Evolutionary conservation across 1,284 basidiomycete species (phyloP).

Genomic region (Agroathelia rolfsii): DNA sequence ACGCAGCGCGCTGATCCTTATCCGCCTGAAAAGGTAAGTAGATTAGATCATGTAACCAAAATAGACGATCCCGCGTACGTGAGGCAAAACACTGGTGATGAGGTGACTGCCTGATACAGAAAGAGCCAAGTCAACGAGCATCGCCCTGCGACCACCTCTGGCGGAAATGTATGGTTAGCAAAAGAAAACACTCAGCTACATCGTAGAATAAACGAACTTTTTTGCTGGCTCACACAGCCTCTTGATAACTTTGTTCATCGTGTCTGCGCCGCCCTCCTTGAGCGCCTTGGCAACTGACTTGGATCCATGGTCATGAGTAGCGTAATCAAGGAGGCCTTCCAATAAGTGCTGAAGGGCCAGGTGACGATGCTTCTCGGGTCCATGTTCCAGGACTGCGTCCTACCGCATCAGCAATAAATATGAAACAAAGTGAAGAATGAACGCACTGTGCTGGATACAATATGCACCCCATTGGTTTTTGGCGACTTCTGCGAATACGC

Average conservation of each 20-base stretch:
- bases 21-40: constrained; percentile 45
- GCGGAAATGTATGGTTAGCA: constrained; percentile 5
- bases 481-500: constrained; percentile 62
- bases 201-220: constrained; percentile 34
- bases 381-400: constrained; percentile 63
- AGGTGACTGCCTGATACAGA: constrained; percentile 77
- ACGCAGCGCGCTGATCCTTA: constrained; percentile 65
- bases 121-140: constrained; percentile 73
- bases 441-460: constrained; percentile 72
- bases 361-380: constrained; percentile 57
- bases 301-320: constrained; percentile 71
- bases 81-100: constrained; percentile 67
- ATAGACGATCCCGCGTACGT: constrained; percentile 30
- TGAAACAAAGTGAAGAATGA: constrained; percentile 1
- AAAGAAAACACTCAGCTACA: constrained; percentile 1
- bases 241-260: constrained; percentile 57
- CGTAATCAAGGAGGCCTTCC: constrained; percentile 60
- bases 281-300: constrained; percentile 77
- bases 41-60: constrained; percentile 4
- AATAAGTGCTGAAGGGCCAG: constrained; percentile 68
- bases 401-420: constrained; percentile 3
- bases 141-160: constrained; percentile 59
- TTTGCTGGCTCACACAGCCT: constrained; percentile 76
- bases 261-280: constrained; percentile 71
- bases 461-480: constrained; percentile 83